Evolutionary conservation across 176 grass and related monocot genomes (phyloP).

Genomic region (Hsuehochloa calcarea): DNA sequence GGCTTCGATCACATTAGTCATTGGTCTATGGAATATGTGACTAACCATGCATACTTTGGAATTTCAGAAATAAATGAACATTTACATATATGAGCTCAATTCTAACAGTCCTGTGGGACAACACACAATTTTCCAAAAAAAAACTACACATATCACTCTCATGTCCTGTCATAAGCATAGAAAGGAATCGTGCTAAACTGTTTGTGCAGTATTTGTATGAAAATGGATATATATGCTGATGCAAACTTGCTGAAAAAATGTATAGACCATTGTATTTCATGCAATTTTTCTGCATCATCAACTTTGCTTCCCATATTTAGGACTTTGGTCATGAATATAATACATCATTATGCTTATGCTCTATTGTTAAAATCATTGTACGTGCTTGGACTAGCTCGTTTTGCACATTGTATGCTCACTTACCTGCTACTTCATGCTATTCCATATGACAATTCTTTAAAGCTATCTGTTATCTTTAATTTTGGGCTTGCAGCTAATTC

Average conservation of each 20-base stretch:
- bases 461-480: background rate
- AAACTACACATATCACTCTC: background rate
- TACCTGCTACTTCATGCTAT: background rate
- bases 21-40: too few species aligned
- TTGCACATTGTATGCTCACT: background rate
- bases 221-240: background rate
- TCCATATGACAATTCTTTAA: conserved; percentile 1
- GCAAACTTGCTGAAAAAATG: background rate
- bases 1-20: too few species aligned
- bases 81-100: too few species aligned
- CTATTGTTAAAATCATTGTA: background rate
- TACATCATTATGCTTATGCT: background rate
- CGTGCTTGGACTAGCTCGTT: background rate
- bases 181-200: background rate
- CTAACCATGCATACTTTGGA: too few species aligned
- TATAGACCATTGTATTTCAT: background rate
- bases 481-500: background rate
- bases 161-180: background rate
- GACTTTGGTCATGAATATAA: background rate
- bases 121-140: too few species aligned
- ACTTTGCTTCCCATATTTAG: background rate
- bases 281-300: background rate
- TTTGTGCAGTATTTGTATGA: conserved; percentile 17
- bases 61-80: too few species aligned
- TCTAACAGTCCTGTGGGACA: too few species aligned